These are phyloP conservation scores for Rhynchosporium graminicola DNA, from an alignment of 2,329 filamentous ascomycete genomes.

Conservation along the genomic window DNA sequence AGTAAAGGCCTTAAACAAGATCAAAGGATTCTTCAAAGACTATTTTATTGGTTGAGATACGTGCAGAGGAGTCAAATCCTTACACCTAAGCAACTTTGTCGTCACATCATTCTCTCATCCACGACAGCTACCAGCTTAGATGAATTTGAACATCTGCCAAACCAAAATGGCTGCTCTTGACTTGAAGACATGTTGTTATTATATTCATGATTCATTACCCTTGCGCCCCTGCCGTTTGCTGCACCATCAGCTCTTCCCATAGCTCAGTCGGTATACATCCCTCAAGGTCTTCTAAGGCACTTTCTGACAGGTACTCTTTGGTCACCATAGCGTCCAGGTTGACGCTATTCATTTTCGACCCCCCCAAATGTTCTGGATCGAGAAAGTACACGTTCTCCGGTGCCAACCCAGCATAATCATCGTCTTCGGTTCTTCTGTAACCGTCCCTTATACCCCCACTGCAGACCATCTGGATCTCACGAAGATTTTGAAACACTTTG, in stretches of 20 bases:
- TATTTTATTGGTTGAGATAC: not conserved
- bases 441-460: conserved; percentile 8
- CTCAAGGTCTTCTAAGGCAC: conserved; percentile 11
- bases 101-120: conserved; percentile 5
- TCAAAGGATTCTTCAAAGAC: too few relatives aligned
- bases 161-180: conserved; percentile 6
- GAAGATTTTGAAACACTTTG: conserved; percentile 10
- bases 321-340: conserved; percentile 4
- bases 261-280: conserved; percentile 10
- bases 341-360: conserved; percentile 5
- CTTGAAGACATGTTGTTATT: conserved; percentile 12
- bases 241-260: conserved; percentile 6
- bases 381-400: conserved; percentile 11
- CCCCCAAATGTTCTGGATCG: conserved; percentile 12
- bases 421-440: conserved; percentile 7
- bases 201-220: conserved; percentile 6
- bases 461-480: conserved; percentile 10
- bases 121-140: conserved; percentile 6
- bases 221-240: conserved; percentile 9
- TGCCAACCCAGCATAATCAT: conserved; percentile 7
- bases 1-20: too few relatives aligned
- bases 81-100: conserved; percentile 4
- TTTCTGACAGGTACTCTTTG: conserved; percentile 9
- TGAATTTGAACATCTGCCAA: conserved; percentile 8
- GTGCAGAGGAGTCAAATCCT: conserved; percentile 5